Percentiles rank a stretch among this genome's conserved stretches.
These are phyloP conservation scores for Clonostachys rhizophaga DNA, from an alignment of 2,329 filamentous ascomycete species.

Conservation along the genomic window DNA sequence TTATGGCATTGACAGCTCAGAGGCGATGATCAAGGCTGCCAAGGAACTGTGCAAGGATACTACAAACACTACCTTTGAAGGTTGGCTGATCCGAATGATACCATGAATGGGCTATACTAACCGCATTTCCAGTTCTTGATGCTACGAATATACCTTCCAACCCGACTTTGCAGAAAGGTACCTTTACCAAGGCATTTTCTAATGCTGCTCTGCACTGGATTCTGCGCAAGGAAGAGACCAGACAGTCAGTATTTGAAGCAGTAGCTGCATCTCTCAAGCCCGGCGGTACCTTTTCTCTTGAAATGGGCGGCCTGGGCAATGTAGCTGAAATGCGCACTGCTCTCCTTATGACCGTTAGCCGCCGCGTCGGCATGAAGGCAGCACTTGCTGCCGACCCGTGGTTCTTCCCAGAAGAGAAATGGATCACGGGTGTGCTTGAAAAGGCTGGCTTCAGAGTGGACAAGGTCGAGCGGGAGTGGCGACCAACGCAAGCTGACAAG, in stretches of 20 bases:
- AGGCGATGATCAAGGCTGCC: constrained; percentile 52
- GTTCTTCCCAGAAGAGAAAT: constrained; percentile 66
- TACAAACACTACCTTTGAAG: constrained; percentile 36
- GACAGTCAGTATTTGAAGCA: constrained; percentile 46
- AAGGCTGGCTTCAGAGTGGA: constrained; percentile 45
- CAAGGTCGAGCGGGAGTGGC: constrained; percentile 56
- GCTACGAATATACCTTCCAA: constrained; percentile 29
- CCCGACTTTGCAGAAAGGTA: constrained; percentile 24
- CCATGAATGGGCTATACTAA: too few relatives aligned
- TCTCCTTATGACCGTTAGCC: constrained; percentile 46
- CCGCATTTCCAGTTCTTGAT: constrained; percentile 32
- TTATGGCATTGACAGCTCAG: constrained; percentile 55
- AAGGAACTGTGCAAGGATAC: constrained; percentile 28
- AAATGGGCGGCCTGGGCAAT: constrained; percentile 70
- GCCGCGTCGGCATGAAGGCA: constrained; percentile 42
- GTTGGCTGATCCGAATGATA: constrained; percentile 12
- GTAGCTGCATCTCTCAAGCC: constrained; percentile 47
- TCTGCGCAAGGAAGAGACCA: constrained; percentile 37
- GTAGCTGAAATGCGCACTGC: constrained; percentile 57
- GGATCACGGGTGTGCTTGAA: constrained; percentile 42
- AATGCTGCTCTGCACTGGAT: constrained; percentile 68
- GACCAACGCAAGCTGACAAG: constrained; percentile 54
- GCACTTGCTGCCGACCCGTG: constrained; percentile 54
- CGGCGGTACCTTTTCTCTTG: constrained; percentile 58
- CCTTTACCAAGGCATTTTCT: constrained; percentile 56